Evolutionary conservation across 352 stramenopile genomes (phyloP).

Genomic region (Phytophthora podocarpi): DNA sequence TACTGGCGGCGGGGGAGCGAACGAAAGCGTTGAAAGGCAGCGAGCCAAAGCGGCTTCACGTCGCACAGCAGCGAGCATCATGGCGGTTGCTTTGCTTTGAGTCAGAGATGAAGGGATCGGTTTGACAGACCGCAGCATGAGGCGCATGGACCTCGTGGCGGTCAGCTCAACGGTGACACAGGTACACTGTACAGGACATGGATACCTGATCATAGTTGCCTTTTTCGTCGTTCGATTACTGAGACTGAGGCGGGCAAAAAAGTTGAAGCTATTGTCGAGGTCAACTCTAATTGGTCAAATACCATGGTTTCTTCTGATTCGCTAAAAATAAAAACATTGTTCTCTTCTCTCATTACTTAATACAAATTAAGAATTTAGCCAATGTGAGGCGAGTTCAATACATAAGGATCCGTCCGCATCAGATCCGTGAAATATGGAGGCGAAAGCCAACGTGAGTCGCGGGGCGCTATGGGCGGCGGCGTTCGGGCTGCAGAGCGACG

Average conservation of each 20-base stretch:
- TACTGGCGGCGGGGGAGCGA: slow-evolving; percentile 57
- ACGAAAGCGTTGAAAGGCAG: slow-evolving; percentile 68
- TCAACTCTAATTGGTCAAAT: not conserved
- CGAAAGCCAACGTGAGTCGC: not conserved
- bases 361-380: not conserved
- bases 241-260: slow-evolving; percentile 9
- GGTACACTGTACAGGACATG: no score
- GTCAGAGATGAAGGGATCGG: not conserved
- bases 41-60: slow-evolving; percentile 26
- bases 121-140: slow-evolving; percentile 8
- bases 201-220: slow-evolving; percentile 7
- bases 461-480: slow-evolving; percentile 25
- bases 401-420: no score
- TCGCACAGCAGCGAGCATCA: slow-evolving; percentile 14
- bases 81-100: not conserved
- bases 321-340: not conserved
- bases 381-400: no score
- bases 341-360: slow-evolving; percentile 9
- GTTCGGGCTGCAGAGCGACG: slow-evolving; percentile 28
- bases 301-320: not conserved
- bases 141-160: slow-evolving; percentile 7
- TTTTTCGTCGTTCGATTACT: not conserved
- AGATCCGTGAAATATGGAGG: slow-evolving; percentile 12
- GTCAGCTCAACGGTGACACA: not conserved
- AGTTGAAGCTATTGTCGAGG: slow-evolving; percentile 1